Evolutionary conservation across 805 yeast species (phyloP).

Genomic region (Sporopachydermia quercuum): DNA sequence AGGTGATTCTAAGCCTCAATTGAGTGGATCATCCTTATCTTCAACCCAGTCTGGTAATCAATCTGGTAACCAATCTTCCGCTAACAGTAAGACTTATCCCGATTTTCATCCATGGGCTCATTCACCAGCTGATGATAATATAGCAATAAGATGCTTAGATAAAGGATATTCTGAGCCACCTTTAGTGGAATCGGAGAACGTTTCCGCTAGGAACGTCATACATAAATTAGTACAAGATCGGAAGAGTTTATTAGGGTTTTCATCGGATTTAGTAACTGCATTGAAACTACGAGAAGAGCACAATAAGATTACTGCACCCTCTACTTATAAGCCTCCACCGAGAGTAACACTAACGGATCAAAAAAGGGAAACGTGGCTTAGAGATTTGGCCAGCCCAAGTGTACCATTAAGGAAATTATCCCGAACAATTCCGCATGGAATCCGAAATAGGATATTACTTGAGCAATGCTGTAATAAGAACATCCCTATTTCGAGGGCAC

Average conservation of each 20-base stretch:
- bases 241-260: constrained; percentile 32
- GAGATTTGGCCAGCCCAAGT: constrained; percentile 54
- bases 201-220: constrained; percentile 49
- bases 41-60: neutral
- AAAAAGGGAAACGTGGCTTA: constrained; percentile 74
- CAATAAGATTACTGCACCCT: constrained; percentile 30
- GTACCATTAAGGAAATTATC: constrained; percentile 56
- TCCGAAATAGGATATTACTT: constrained; percentile 53
- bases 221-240: constrained; percentile 23
- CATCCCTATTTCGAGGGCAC: constrained; percentile 68
- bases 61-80: constrained; percentile 1
- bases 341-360: constrained; percentile 83
- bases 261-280: constrained; percentile 31
- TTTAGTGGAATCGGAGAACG: constrained; percentile 47
- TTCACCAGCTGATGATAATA: constrained; percentile 34
- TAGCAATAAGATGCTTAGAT: constrained; percentile 41
- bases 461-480: constrained; percentile 55
- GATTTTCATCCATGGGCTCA: constrained; percentile 65
- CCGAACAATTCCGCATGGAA: constrained; percentile 81
- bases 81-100: constrained; percentile 30
- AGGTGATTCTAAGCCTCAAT: neutral
- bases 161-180: constrained; percentile 61
- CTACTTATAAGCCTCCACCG: constrained; percentile 68
- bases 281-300: constrained; percentile 30
- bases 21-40: neutral